These are phyloP conservation scores for Corylus heterophylla DNA, from an alignment of 306 rosid species.

Conservation along the genomic window DNA sequence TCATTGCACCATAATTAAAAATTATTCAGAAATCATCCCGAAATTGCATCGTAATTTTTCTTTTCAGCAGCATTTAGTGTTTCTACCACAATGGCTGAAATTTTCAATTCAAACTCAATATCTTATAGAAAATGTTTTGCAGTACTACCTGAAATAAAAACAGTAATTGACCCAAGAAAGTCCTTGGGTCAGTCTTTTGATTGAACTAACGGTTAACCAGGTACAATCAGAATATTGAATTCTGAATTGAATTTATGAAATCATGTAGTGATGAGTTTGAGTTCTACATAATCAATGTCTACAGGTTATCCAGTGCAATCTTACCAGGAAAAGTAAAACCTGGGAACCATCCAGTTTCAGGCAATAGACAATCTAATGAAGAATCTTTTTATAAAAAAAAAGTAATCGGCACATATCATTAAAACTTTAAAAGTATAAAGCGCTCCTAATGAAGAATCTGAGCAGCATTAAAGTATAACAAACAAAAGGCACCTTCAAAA, in stretches of 20 bases:
- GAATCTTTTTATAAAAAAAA: too few relatives aligned
- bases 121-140: neutral
- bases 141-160: neutral
- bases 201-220: neutral
- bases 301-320: neutral
- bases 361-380: conserved; percentile 3
- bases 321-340: neutral
- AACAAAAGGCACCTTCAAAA: conserved; percentile 2
- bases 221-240: neutral
- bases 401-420: too few relatives aligned
- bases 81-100: neutral
- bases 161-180: neutral
- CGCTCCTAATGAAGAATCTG: neutral
- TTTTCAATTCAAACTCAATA: neutral
- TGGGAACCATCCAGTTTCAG: conserved; percentile 4
- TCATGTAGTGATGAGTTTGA: neutral
- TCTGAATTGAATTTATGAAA: neutral
- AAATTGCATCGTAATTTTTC: neutral
- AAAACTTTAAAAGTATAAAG: too few relatives aligned
- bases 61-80: neutral
- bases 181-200: neutral
- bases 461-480: conserved; percentile 16
- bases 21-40: neutral
- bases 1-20: neutral
- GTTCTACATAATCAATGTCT: too few relatives aligned